A percentile compares a stretch with the other conserved stretches of the same genome.
These are phyloP conservation scores for Musa itinerans DNA, from an alignment of 176 grass and related monocot species.

Conservation along the genomic window DNA sequence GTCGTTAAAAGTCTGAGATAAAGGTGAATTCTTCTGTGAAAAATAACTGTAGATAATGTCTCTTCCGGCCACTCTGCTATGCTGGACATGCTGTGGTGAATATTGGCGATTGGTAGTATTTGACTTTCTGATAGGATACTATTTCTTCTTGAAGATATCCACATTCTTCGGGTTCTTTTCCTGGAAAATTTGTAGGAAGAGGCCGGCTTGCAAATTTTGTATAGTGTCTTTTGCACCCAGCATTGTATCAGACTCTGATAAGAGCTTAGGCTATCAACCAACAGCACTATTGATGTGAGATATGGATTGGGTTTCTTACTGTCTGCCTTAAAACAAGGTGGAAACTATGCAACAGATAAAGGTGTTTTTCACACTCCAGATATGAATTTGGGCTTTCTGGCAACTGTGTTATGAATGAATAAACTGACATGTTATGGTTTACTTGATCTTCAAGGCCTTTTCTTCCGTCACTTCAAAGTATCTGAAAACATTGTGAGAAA, in stretches of 20 bases:
- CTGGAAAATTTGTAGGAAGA: constrained; percentile 8
- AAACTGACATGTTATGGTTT: too few species aligned
- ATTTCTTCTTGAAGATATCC: background rate
- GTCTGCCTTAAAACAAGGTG: too few species aligned
- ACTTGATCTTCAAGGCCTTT: too few species aligned
- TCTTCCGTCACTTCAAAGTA: too few species aligned
- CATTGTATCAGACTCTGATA: background rate
- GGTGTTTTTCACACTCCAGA: too few species aligned
- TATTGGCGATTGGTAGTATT: background rate
- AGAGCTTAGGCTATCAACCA: background rate
- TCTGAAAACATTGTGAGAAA: too few species aligned
- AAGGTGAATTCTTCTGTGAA: background rate
- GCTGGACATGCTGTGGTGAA: constrained; percentile 3
- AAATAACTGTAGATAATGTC: background rate
- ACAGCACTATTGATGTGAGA: too few species aligned
- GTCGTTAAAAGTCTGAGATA: constrained; percentile 17
- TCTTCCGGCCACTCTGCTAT: background rate
- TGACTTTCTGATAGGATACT: background rate
- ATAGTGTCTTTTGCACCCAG: background rate
- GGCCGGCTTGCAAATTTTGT: background rate
- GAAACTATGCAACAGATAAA: too few species aligned
- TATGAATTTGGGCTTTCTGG: too few species aligned
- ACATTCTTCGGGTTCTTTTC: background rate
- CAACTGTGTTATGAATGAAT: too few species aligned
- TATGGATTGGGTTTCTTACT: too few species aligned